These are phyloP conservation scores for Phoma sp. DNA, from an alignment of 2,329 filamentous ascomycete species.

Conservation along the genomic window DNA sequence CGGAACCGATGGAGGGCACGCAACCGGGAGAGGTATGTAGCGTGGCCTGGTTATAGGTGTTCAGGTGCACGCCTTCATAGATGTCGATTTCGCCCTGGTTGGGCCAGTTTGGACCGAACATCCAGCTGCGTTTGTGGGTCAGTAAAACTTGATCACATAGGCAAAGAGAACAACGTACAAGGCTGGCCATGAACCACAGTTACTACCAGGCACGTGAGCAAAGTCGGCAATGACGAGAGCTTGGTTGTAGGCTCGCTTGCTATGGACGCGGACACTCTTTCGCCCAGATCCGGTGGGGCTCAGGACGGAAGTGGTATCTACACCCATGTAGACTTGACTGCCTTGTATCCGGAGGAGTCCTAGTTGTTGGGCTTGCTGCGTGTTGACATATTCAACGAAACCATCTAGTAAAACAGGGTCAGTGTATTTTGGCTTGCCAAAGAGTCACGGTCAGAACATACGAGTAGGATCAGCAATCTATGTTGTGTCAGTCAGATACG, in stretches of 20 bases:
- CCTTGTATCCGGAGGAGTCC: slow-evolving; percentile 43
- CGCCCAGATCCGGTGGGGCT: slow-evolving; percentile 44
- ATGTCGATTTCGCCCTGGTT: slow-evolving; percentile 46
- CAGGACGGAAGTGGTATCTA: slow-evolving; percentile 40
- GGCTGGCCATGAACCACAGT: slow-evolving; percentile 50
- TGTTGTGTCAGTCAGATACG: slow-evolving; percentile 3
- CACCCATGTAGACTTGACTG: slow-evolving; percentile 49
- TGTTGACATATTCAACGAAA: slow-evolving; percentile 48
- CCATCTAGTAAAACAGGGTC: slow-evolving; percentile 31
- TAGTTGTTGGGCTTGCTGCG: slow-evolving; percentile 38
- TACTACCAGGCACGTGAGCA: slow-evolving; percentile 47
- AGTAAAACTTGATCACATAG: slow-evolving; percentile 1
- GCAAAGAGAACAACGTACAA: slow-evolving; percentile 31
- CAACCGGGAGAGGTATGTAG: slow-evolving; percentile 48
- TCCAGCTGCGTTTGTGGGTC: slow-evolving; percentile 38
- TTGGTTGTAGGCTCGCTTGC: slow-evolving; percentile 46
- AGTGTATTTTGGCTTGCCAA: not conserved
- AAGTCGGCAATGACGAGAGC: slow-evolving; percentile 50
- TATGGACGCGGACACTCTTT: slow-evolving; percentile 46
- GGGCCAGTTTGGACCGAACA: slow-evolving; percentile 50
- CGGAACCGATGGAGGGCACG: slow-evolving; percentile 37
- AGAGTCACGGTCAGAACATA: slow-evolving; percentile 15
- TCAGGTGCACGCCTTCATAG: slow-evolving; percentile 48
- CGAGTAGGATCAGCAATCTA: slow-evolving; percentile 47
- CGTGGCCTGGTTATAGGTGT: slow-evolving; percentile 46